Percentiles rank a stretch among this genome's conserved stretches.
These are phyloP conservation scores for Kondoa subrosea DNA, from an alignment of 768 basidiomycete species.

Conservation along the genomic window DNA sequence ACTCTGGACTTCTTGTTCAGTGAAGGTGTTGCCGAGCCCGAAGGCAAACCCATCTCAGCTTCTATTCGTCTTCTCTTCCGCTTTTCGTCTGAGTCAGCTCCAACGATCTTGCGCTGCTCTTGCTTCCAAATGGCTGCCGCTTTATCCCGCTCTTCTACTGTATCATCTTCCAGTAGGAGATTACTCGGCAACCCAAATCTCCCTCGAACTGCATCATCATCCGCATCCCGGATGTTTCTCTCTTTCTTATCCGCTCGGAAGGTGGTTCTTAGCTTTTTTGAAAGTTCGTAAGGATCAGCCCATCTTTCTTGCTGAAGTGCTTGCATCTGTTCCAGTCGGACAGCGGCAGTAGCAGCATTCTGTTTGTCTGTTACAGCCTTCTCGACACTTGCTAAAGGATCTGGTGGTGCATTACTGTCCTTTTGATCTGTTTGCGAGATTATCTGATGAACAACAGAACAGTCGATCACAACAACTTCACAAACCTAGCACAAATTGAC, in stretches of 20 bases:
- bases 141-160: slow-evolving; percentile 1
- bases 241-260: slow-evolving; percentile 79
- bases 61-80: background rate
- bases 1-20: background rate
- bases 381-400: slow-evolving; percentile 75
- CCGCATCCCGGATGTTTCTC: slow-evolving; percentile 49
- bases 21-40: background rate
- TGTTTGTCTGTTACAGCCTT: slow-evolving; percentile 66
- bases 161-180: slow-evolving; percentile 3
- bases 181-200: background rate
- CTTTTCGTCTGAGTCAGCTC: background rate
- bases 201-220: slow-evolving; percentile 37
- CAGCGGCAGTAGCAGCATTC: slow-evolving; percentile 54
- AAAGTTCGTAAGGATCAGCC: slow-evolving; percentile 70
- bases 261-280: slow-evolving; percentile 52
- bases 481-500: slow-evolving; percentile 42
- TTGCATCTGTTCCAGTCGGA: slow-evolving; percentile 65
- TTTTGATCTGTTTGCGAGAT: slow-evolving; percentile 47
- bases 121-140: background rate
- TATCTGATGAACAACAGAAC: slow-evolving; percentile 32
- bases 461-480: background rate
- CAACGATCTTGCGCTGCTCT: background rate
- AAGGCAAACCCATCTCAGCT: background rate
- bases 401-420: slow-evolving; percentile 38
- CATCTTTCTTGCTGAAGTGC: slow-evolving; percentile 59